Percentiles rank a stretch among this genome's conserved stretches.
Conservation (phyloP, 345 rosid genomes). For the Salix exigua region DNA sequence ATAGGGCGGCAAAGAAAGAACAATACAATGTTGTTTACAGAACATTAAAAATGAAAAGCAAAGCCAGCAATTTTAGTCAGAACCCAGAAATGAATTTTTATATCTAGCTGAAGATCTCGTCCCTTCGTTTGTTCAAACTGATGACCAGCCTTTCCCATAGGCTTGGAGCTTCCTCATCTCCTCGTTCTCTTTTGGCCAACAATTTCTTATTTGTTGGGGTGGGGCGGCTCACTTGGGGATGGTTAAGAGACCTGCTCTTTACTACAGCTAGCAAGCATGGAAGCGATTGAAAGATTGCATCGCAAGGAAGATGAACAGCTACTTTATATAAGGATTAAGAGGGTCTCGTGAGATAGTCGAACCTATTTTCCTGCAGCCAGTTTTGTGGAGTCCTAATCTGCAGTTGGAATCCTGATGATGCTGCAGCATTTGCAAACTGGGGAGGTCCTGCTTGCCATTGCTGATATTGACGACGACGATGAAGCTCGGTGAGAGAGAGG, state of each 20-base stretch:
- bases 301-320: conserved; percentile 6
- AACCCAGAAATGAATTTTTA: conserved; percentile 10
- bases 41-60: background rate
- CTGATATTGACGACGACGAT: conserved; percentile 16
- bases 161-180: background rate
- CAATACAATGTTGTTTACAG: background rate
- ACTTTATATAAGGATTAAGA: conserved; percentile 17
- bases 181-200: background rate
- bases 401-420: conserved; percentile 99
- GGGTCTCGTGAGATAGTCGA: conserved; percentile 48
- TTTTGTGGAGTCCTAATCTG: conserved; percentile 48
- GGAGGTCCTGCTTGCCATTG: conserved; percentile 52
- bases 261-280: background rate
- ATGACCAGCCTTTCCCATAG: conserved; percentile 18
- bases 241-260: background rate
- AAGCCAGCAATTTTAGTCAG: conserved; percentile 20
- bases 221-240: background rate
- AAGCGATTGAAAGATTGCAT: background rate
- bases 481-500: conserved; percentile 37
- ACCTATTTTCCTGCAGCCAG: conserved; percentile 68
- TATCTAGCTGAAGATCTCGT: conserved; percentile 25
- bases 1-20: conserved; percentile 14
- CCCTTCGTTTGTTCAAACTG: conserved; percentile 37
- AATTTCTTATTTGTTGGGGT: background rate
- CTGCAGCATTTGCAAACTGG: conserved; percentile 85